Evolutionary conservation across 345 rosid genomes (phyloP).

Genomic region (Cardamine resedifolia): DNA sequence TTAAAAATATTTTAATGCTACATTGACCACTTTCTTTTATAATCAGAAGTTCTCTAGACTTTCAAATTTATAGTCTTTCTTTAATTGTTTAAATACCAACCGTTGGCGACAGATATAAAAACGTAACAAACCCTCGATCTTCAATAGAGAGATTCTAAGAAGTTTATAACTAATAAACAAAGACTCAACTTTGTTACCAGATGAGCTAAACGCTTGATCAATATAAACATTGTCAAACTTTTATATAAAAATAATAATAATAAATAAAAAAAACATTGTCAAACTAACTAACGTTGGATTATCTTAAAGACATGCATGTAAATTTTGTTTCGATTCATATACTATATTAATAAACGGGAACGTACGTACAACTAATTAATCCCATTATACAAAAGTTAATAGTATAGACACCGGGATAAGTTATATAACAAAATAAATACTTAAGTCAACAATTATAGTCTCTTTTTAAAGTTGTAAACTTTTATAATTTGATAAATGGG

Average conservation of each 20-base stretch:
- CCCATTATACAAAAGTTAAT: slow-evolving; percentile 25
- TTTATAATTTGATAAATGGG: not conserved
- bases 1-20: not conserved
- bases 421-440: not conserved
- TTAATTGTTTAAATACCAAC: not conserved
- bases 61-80: not conserved
- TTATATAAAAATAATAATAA: too few relatives aligned
- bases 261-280: too few relatives aligned
- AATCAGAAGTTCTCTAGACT: not conserved
- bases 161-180: not conserved
- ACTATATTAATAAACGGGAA: not conserved
- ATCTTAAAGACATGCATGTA: not conserved
- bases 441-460: not conserved
- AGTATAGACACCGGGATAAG: not conserved
- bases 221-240: not conserved
- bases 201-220: not conserved
- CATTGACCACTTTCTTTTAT: not conserved
- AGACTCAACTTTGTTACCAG: not conserved
- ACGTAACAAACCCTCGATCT: not conserved
- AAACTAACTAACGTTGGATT: not conserved
- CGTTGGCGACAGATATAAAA: not conserved
- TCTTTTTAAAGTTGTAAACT: not conserved
- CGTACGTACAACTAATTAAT: slow-evolving; percentile 24
- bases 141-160: not conserved
- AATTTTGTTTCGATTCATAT: not conserved